Conservation (phyloP, 441 rosid species). For the Erodium trifolium region DNA sequence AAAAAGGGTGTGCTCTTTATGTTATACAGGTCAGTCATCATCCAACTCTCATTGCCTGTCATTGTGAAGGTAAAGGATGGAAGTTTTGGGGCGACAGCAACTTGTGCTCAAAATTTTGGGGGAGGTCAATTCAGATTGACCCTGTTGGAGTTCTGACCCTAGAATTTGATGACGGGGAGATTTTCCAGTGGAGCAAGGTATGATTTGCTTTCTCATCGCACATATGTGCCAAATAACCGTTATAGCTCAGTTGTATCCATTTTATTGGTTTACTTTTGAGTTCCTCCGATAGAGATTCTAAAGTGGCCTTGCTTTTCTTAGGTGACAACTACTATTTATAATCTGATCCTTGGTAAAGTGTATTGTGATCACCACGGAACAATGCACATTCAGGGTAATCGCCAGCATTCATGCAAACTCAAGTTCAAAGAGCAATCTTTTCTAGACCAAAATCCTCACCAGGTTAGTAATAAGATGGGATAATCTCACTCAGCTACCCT, state of each 20-base stretch:
- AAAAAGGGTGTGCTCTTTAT: not conserved
- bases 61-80: conserved; percentile 80
- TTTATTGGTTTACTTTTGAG: not conserved
- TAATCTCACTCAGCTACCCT: too few relatives aligned
- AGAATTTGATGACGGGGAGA: conserved; percentile 80
- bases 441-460: conserved; percentile 85
- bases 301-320: conserved; percentile 17
- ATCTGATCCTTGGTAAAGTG: conserved; percentile 75
- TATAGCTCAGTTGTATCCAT: too few relatives aligned
- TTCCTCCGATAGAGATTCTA: conserved; percentile 11
- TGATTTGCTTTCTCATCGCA: not conserved
- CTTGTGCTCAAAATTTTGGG: conserved; percentile 84
- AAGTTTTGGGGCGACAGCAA: conserved; percentile 86
- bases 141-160: conserved; percentile 71
- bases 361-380: conserved; percentile 89
- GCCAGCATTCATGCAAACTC: conserved; percentile 62
- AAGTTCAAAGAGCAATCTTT: conserved; percentile 85
- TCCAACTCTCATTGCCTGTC: conserved; percentile 84
- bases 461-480: conserved; percentile 29
- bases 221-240: too few relatives aligned
- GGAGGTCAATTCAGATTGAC: conserved; percentile 81
- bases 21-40: conserved; percentile 75
- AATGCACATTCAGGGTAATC: conserved; percentile 63
- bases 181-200: conserved; percentile 80
- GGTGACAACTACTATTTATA: conserved; percentile 88